Percentiles rank a stretch among this genome's conserved stretches.
These are phyloP conservation scores for Botrytis sinoallii DNA, from an alignment of 2,329 filamentous ascomycete genomes.

Conservation along the genomic window DNA sequence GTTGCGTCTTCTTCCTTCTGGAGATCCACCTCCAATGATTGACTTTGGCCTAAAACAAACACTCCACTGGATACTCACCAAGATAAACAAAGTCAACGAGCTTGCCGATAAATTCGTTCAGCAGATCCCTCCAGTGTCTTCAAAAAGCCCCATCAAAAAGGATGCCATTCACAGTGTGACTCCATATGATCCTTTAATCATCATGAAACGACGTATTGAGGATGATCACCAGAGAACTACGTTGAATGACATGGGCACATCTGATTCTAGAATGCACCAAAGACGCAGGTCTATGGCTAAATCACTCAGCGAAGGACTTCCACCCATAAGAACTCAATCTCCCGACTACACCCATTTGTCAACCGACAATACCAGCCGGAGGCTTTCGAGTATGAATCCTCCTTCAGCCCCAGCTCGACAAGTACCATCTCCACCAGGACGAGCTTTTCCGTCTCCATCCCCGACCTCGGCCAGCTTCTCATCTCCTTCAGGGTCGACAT, in stretches of 20 bases:
- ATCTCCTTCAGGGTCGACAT: conserved; percentile 30
- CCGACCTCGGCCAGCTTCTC: conserved; percentile 35
- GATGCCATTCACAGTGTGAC: conserved; percentile 15
- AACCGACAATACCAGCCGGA: conserved; percentile 22
- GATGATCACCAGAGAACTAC: conserved; percentile 23
- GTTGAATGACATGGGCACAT: conserved; percentile 20
- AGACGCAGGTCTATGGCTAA: conserved; percentile 27
- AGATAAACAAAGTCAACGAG: conserved; percentile 33
- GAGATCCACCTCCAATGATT: conserved; percentile 32
- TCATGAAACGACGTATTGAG: conserved; percentile 33
- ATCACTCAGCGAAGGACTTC: conserved; percentile 26
- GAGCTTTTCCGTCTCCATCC: conserved; percentile 34
- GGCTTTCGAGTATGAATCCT: conserved; percentile 34
- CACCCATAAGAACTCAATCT: conserved; percentile 28
- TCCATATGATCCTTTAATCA: conserved; percentile 28
- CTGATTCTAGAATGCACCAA: conserved; percentile 27
- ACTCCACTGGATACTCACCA: conserved; percentile 34
- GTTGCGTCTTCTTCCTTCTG: conserved; percentile 21
- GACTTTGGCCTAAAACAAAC: conserved; percentile 33
- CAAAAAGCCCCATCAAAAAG: conserved; percentile 20
- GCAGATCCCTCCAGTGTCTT: conserved; percentile 24
- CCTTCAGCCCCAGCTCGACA: conserved; percentile 34
- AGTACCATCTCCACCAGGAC: conserved; percentile 35
- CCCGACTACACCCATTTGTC: conserved; percentile 20
- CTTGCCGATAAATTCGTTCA: conserved; percentile 34